Evolutionary conservation across 2,329 filamentous ascomycete genomes (phyloP).

Genomic region (Fusarium staphyleae): DNA sequence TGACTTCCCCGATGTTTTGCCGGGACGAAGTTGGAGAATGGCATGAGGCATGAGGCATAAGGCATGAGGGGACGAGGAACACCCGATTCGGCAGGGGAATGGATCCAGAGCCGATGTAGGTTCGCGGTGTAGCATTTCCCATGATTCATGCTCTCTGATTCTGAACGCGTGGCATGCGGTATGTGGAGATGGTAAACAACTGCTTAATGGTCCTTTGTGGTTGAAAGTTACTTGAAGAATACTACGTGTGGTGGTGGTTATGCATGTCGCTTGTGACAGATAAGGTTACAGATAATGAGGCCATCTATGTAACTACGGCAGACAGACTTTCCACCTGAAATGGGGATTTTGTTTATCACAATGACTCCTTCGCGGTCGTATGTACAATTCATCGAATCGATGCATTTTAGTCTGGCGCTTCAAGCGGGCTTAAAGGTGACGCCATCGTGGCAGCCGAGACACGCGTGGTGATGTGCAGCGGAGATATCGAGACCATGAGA

Average conservation of each 20-base stretch:
- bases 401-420: background rate
- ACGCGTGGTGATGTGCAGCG: background rate
- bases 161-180: slow-evolving; percentile 32
- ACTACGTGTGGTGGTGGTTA: slow-evolving; percentile 1
- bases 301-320: slow-evolving; percentile 10
- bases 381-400: background rate
- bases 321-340: background rate
- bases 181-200: slow-evolving; percentile 10
- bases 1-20: no score
- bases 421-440: background rate
- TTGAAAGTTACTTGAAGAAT: slow-evolving; percentile 23
- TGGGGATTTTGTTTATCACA: slow-evolving; percentile 1
- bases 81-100: slow-evolving; percentile 15
- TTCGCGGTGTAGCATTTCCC: slow-evolving; percentile 2
- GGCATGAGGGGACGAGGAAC: slow-evolving; percentile 1
- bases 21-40: no score
- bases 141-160: slow-evolving; percentile 14
- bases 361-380: slow-evolving; percentile 1
- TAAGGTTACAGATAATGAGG: slow-evolving; percentile 14
- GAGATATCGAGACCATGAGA: background rate
- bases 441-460: slow-evolving; percentile 1
- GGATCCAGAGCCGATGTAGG: no score
- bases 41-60: no score
- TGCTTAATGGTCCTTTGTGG: slow-evolving; percentile 6
- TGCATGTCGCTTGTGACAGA: slow-evolving; percentile 2